A percentile compares a stretch with the other conserved stretches of the same genome.
Conservation (phyloP, 768 basidiomycete species). For the Rubroboletus satanas region DNA sequence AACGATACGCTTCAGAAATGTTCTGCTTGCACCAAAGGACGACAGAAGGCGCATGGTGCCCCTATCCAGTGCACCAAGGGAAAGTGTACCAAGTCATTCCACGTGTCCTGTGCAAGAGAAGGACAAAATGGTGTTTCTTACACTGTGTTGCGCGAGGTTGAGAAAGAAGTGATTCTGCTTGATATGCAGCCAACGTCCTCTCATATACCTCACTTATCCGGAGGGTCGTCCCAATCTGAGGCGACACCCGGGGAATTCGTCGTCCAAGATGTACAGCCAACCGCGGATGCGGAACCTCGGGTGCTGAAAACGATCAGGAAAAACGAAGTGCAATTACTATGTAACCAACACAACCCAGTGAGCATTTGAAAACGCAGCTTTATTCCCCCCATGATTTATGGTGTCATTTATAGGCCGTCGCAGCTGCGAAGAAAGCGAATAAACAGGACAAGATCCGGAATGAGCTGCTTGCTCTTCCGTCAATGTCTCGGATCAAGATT, state of each 20-base stretch:
- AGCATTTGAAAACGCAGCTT: slow-evolving; percentile 28
- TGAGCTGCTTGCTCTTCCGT: slow-evolving; percentile 66
- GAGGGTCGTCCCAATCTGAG: background rate
- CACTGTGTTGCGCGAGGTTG: slow-evolving; percentile 59
- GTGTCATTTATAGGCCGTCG: slow-evolving; percentile 49
- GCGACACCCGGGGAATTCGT: background rate
- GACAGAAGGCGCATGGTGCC: slow-evolving; percentile 66
- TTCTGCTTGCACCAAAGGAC: slow-evolving; percentile 69
- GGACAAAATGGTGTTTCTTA: slow-evolving; percentile 53
- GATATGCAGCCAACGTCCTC: slow-evolving; percentile 33
- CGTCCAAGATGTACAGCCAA: background rate
- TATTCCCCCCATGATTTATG: background rate
- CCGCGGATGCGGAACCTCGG: slow-evolving; percentile 13
- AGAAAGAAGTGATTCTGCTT: slow-evolving; percentile 75
- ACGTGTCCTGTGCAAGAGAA: slow-evolving; percentile 82
- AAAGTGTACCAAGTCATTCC: slow-evolving; percentile 90
- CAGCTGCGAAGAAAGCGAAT: slow-evolving; percentile 68
- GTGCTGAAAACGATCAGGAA: slow-evolving; percentile 72
- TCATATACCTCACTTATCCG: slow-evolving; percentile 2
- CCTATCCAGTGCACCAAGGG: slow-evolving; percentile 93
- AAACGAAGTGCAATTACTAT: slow-evolving; percentile 70
- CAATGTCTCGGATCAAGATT: slow-evolving; percentile 77
- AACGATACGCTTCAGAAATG: slow-evolving; percentile 68
- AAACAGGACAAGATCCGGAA: slow-evolving; percentile 71
- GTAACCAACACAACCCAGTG: slow-evolving; percentile 89